phyloP scores from a whole-genome alignment of 306 rosid genomes.

The Vigna nakashimae region DNA sequence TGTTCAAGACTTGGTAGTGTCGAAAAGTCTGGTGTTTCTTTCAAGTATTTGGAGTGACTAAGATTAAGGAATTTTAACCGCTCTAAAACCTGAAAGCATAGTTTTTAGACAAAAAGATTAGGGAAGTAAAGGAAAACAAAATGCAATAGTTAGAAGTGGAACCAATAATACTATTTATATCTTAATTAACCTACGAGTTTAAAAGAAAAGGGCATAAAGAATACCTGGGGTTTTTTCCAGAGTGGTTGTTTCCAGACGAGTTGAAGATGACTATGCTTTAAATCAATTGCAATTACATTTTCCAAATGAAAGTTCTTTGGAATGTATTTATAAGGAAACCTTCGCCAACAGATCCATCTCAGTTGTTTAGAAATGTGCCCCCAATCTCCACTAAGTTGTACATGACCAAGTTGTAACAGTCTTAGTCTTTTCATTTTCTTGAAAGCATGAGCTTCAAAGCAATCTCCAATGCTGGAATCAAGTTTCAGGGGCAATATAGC shows the following conservation, averaged over 20 bases:
- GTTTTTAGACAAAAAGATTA: too few species aligned
- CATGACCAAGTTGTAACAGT: slow-evolving; percentile 41
- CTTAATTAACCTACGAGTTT: too few species aligned
- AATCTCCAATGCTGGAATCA: background rate
- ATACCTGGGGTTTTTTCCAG: too few species aligned
- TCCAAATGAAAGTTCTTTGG: background rate
- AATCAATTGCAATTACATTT: background rate
- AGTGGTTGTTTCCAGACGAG: too few species aligned
- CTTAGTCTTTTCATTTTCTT: slow-evolving; percentile 45
- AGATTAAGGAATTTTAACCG: too few species aligned
- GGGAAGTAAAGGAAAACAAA: too few species aligned
- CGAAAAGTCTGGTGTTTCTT: slow-evolving; percentile 41
- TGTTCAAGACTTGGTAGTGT: slow-evolving; percentile 44
- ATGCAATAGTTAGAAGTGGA: too few species aligned
- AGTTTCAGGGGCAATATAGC: background rate
- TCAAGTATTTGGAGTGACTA: slow-evolving; percentile 18
- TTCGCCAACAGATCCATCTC: slow-evolving; percentile 47
- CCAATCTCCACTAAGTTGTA: slow-evolving; percentile 23
- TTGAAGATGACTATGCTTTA: too few species aligned
- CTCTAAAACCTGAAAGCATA: too few species aligned
- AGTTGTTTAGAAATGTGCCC: slow-evolving; percentile 29
- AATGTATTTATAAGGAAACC: slow-evolving; percentile 25
- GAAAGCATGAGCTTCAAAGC: background rate
- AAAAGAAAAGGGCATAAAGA: too few species aligned
- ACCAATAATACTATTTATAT: too few species aligned